Base-by-base conservation (phyloP, 1,284 basidiomycete species). In the Boletus sp. region DNA sequence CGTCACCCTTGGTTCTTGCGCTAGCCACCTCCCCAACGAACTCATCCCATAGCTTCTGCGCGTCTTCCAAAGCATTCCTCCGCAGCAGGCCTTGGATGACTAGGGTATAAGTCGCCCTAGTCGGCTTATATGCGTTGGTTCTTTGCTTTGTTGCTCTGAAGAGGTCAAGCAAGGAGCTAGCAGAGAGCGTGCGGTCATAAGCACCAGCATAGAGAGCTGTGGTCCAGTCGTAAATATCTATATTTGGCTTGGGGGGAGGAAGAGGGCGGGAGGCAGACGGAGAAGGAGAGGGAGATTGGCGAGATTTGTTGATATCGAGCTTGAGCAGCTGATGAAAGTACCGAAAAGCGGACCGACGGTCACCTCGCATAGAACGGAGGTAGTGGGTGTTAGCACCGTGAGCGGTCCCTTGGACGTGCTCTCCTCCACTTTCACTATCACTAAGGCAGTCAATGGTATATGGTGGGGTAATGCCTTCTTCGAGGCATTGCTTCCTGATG, bases 21-120 rank as follows among this genome's bases (percentile, higher is more conserved):
- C 21, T 30, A 25, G 61, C 60, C 2, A 69, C 70, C 19, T 69
- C 61, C 2, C 27, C 21, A 17, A 77, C 57, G 10, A 84, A 75
- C 46, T 77, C 73, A 21, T 76, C 69, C 81, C 86, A 88, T 25
- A 83, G 72, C 3, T 67, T 68, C 31, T 77, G 68, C 0, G 86
- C 85, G 1, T 74, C 70, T 6, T 65, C 57, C 56, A 67, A 33
- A 14, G 72, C 72, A n/a, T 64, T 62, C 31, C 56, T 65, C 65
- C 71, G 69, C 14, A 87, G 64, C 13, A 90, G 75, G 1, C 82
- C 84, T 28, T 80, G 80, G 35, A 90, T 79, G 53, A 87, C 71
- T 28, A 84, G 74, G 16, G 83, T 84, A 60, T 79, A 79, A 0
- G 78, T 74, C 48, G 80, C 78, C 13, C 80, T 71, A 2, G 79